A percentile compares a stretch with the other conserved stretches of the same genome.
Evolutionary conservation across 768 basidiomycete genomes (phyloP).

Genomic region (Kwoniella sp.): DNA sequence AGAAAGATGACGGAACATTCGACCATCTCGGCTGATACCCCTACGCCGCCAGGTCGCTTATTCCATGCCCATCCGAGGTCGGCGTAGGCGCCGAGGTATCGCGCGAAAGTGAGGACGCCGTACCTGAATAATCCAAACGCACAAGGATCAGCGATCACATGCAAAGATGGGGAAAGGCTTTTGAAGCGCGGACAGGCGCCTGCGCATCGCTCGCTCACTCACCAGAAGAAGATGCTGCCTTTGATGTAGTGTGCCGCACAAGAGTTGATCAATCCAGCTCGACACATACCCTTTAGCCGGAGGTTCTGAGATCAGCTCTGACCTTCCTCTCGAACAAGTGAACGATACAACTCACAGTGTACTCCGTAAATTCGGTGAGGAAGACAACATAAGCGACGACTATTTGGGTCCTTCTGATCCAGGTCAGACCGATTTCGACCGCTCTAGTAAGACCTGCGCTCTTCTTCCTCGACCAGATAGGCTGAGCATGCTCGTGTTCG

Average conservation of each 20-base stretch:
- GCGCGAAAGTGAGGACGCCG: constrained; percentile 83
- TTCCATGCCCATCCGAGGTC: constrained; percentile 97
- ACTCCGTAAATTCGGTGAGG: constrained; percentile 73
- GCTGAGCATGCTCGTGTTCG: constrained; percentile 29
- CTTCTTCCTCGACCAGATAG: constrained; percentile 20
- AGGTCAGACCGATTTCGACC: constrained; percentile 46
- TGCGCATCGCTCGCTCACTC: constrained; percentile 3
- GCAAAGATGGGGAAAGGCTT: background rate
- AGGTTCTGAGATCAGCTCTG: background rate
- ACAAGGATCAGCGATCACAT: background rate
- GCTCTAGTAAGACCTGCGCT: constrained; percentile 18
- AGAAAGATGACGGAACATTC: constrained; percentile 67
- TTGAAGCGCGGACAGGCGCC: background rate
- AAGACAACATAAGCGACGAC: constrained; percentile 71
- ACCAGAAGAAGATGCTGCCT: constrained; percentile 81
- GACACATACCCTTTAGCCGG: constrained; percentile 67
- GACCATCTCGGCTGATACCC: constrained; percentile 55
- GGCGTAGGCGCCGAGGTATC: constrained; percentile 87
- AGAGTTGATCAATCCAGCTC: constrained; percentile 73
- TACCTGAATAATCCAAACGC: constrained; percentile 57
- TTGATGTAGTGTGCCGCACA: constrained; percentile 82
- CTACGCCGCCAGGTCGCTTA: constrained; percentile 35
- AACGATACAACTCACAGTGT: constrained; percentile 60
- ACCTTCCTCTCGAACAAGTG: background rate
- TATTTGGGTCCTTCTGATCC: constrained; percentile 66